Conservation (phyloP, 1,284 basidiomycete species). For the Ustilago sp. region DNA sequence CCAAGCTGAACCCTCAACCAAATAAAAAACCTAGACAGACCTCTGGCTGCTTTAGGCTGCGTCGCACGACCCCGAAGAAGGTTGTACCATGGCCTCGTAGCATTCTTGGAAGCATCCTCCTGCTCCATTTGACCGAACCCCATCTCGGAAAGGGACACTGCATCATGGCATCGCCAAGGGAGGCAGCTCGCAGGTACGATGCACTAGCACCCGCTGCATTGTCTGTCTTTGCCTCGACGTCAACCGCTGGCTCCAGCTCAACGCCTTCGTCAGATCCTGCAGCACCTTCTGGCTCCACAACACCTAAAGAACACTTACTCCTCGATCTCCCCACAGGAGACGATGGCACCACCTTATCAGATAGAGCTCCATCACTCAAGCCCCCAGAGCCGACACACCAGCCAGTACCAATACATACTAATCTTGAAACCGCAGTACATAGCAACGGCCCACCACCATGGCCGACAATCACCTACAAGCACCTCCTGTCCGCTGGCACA, state of each 20-base stretch:
- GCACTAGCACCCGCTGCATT: conserved; percentile 10
- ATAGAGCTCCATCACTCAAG: conserved; percentile 35
- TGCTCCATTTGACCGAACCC: conserved; percentile 12
- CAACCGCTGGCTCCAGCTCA: conserved; percentile 8
- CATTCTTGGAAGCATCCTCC: not conserved
- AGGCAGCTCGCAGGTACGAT: conserved; percentile 41
- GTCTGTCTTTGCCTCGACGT: conserved; percentile 11
- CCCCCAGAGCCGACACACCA: conserved; percentile 27
- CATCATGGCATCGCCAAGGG: conserved; percentile 44
- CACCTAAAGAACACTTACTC: conserved; percentile 16
- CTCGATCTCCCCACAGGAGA: conserved; percentile 23
- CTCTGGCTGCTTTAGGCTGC: too few species aligned
- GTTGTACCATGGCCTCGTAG: conserved; percentile 20
- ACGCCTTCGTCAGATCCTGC: not conserved
- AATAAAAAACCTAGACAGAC: too few species aligned
- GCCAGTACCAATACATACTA: conserved; percentile 37
- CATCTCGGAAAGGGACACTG: not conserved
- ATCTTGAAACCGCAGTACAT: conserved; percentile 40
- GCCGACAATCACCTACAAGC: conserved; percentile 58
- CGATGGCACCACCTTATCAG: conserved; percentile 26
- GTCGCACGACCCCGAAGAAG: too few species aligned
- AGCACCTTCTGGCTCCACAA: not conserved
- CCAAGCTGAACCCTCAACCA: not conserved
- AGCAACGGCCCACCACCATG: conserved; percentile 40
- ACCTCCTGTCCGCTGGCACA: conserved; percentile 61